These are phyloP conservation scores for Barnettozyma californica DNA, from an alignment of 805 yeast genomes.

Conservation along the genomic window DNA sequence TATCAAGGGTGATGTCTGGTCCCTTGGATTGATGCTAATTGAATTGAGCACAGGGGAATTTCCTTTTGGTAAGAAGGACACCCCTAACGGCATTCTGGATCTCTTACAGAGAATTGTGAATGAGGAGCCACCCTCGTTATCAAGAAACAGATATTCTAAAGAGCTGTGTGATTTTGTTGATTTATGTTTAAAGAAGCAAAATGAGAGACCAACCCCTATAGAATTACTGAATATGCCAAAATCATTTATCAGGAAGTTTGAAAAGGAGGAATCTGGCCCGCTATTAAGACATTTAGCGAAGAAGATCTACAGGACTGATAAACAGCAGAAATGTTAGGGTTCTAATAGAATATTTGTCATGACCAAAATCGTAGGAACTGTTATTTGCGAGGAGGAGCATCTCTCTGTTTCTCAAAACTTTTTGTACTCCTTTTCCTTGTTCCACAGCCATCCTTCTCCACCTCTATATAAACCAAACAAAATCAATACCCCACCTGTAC, in stretches of 20 bases:
- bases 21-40: conserved; percentile 82
- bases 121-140: conserved; percentile 80
- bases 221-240: conserved; percentile 47
- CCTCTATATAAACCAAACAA: conserved; percentile 59
- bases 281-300: conserved; percentile 40
- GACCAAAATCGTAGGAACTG: background rate
- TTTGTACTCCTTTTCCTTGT: conserved; percentile 33
- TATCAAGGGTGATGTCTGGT: conserved; percentile 97
- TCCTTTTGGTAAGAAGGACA: conserved; percentile 63
- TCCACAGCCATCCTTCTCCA: conserved; percentile 57
- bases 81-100: conserved; percentile 86
- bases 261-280: conserved; percentile 27
- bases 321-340: background rate
- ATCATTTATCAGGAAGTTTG: conserved; percentile 28
- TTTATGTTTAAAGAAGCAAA: conserved; percentile 66
- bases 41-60: conserved; percentile 84
- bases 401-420: background rate
- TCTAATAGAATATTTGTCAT: background rate
- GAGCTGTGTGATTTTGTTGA: conserved; percentile 65
- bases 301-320: conserved; percentile 20
- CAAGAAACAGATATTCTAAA: conserved; percentile 34
- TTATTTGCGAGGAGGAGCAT: background rate
- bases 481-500: conserved; percentile 49
- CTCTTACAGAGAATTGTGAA: conserved; percentile 88
- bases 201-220: conserved; percentile 64